Evolutionary conservation across 2,329 filamentous ascomycete genomes (phyloP).

Genomic region (Coniella vitis): DNA sequence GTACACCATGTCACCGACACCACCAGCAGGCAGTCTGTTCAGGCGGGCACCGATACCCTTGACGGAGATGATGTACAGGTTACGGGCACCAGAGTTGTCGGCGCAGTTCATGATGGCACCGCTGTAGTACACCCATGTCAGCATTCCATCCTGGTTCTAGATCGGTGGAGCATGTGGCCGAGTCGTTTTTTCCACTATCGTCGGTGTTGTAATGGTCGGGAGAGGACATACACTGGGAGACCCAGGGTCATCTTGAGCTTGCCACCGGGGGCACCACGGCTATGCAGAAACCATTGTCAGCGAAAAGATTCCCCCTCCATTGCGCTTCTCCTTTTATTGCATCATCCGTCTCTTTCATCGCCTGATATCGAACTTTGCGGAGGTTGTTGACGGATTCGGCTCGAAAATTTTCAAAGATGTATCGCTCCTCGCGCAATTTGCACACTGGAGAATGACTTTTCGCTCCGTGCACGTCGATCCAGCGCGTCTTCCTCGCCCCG

Average conservation of each 20-base stretch:
- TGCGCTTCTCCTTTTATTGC: not conserved
- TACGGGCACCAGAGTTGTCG: conserved; percentile 98
- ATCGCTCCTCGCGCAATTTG: conserved; percentile 1
- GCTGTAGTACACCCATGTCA: conserved; percentile 40
- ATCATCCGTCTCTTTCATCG: conserved; percentile 6
- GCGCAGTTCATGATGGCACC: conserved; percentile 99
- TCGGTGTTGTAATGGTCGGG: conserved; percentile 8
- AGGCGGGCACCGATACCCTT: conserved; percentile 97
- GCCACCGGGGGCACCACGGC: conserved; percentile 92
- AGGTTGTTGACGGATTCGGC: not conserved
- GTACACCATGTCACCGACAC: conserved; percentile 94
- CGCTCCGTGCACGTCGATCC: not conserved
- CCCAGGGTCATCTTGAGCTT: conserved; percentile 99
- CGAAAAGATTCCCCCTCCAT: conserved; percentile 8
- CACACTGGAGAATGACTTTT: not conserved
- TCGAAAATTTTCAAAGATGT: not conserved
- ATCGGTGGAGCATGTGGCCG: conserved; percentile 2
- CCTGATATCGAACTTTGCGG: conserved; percentile 5
- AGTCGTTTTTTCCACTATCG: conserved; percentile 9
- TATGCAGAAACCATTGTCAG: conserved; percentile 34
- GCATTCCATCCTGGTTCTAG: conserved; percentile 10
- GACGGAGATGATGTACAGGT: conserved; percentile 99
- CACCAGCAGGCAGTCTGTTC: conserved; percentile 93
- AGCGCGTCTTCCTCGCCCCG: not conserved
- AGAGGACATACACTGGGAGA: conserved; percentile 89